phyloP scores from a whole-genome alignment of 2,329 filamentous ascomycete species.

The Aspergillus arachidicola region DNA sequence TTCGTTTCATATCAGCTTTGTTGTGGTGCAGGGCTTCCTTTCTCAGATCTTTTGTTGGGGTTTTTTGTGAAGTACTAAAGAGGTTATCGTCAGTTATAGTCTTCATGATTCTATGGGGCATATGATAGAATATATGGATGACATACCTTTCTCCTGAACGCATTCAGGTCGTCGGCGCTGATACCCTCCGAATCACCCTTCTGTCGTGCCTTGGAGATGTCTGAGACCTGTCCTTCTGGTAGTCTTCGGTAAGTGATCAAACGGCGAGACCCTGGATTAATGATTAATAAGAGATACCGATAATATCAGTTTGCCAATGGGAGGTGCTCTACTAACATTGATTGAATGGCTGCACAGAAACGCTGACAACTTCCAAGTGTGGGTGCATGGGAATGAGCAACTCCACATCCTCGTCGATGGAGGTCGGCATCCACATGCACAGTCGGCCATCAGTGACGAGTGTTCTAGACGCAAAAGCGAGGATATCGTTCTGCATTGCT shows the following conservation, averaged over 20 bases:
- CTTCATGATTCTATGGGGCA: not conserved
- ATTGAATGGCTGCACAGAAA: constrained; percentile 86
- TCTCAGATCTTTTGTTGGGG: constrained; percentile 4
- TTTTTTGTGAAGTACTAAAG: constrained; percentile 22
- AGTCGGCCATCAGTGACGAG: constrained; percentile 79
- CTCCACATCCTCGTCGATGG: constrained; percentile 76
- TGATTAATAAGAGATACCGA: constrained; percentile 1
- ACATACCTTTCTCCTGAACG: constrained; percentile 60
- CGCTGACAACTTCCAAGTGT: constrained; percentile 69
- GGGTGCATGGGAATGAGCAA: constrained; percentile 77
- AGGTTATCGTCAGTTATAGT: not conserved
- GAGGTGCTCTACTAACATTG: constrained; percentile 64
- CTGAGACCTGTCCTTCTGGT: constrained; percentile 54
- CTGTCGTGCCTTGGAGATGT: constrained; percentile 36
- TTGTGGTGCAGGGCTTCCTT: constrained; percentile 9
- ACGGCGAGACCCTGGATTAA: constrained; percentile 72
- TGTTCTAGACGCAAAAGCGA: constrained; percentile 75
- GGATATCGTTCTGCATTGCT: constrained; percentile 85
- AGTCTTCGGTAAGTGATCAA: constrained; percentile 83
- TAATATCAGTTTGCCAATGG: not conserved
- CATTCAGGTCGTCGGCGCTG: constrained; percentile 68
- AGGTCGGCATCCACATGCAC: constrained; percentile 96
- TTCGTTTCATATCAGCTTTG: not conserved
- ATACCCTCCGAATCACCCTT: constrained; percentile 42
- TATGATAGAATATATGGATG: not conserved